Evolutionary conservation across 1,139 yeast species (phyloP).

Genomic region (Pichia sp.): DNA sequence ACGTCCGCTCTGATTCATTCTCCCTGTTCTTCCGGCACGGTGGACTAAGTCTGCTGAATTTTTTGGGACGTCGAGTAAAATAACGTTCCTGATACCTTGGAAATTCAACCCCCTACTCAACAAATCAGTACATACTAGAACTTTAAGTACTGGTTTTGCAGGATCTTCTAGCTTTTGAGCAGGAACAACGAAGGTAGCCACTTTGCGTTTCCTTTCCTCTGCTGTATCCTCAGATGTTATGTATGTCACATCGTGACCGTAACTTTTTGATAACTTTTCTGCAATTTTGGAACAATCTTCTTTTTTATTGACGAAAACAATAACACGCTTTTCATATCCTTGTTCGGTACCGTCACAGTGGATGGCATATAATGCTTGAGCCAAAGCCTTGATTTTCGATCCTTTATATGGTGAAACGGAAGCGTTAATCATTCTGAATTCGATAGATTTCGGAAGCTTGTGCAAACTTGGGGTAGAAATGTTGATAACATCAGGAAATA

Average conservation of each 20-base stretch:
- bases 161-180: constrained; percentile 42
- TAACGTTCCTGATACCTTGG: constrained; percentile 72
- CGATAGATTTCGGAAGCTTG: constrained; percentile 70
- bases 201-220: constrained; percentile 51
- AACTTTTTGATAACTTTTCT: constrained; percentile 45
- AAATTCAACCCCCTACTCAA: constrained; percentile 89
- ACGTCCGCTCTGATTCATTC: constrained; percentile 86
- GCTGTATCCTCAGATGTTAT: constrained; percentile 62
- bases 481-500: constrained; percentile 63
- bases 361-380: constrained; percentile 84
- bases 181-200: constrained; percentile 60
- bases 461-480: constrained; percentile 82
- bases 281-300: constrained; percentile 57
- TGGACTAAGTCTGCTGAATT: constrained; percentile 85
- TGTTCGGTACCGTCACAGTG: constrained; percentile 78
- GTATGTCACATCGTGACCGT: constrained; percentile 58
- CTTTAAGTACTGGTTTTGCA: constrained; percentile 39
- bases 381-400: constrained; percentile 75
- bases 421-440: constrained; percentile 72
- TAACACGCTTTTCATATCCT: constrained; percentile 72
- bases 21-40: constrained; percentile 90
- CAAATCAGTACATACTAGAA: constrained; percentile 85
- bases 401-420: constrained; percentile 74
- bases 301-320: constrained; percentile 80
- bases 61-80: constrained; percentile 80